Evolutionary conservation across 352 stramenopile species (phyloP).

Genomic region (Globisporangium recalcitrans): DNA sequence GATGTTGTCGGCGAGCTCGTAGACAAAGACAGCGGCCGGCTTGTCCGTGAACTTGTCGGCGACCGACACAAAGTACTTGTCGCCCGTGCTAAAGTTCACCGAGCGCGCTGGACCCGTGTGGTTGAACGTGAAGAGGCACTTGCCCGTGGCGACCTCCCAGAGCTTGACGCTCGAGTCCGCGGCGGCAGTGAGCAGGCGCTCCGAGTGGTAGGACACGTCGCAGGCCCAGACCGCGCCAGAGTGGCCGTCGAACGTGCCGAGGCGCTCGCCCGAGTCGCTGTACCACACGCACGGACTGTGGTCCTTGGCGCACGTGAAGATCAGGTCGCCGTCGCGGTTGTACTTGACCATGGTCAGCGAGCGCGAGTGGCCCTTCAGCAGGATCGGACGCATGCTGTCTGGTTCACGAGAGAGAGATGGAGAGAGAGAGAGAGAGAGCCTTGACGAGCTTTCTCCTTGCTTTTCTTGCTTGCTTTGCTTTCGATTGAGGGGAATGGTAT

Average conservation of each 20-base stretch:
- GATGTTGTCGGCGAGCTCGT: slow-evolving; percentile 67
- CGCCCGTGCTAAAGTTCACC: slow-evolving; percentile 85
- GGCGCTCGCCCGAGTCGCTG: slow-evolving; percentile 93
- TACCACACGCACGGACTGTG: slow-evolving; percentile 96
- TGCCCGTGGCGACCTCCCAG: slow-evolving; percentile 89
- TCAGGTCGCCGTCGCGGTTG: slow-evolving; percentile 97
- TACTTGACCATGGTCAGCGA: slow-evolving; percentile 99
- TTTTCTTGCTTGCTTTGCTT: background rate
- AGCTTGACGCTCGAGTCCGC: slow-evolving; percentile 92
- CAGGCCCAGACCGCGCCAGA: slow-evolving; percentile 96
- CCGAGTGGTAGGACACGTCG: slow-evolving; percentile 92
- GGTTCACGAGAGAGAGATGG: background rate
- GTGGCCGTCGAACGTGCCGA: slow-evolving; percentile 96
- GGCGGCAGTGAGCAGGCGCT: slow-evolving; percentile 93
- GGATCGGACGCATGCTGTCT: slow-evolving; percentile 90
- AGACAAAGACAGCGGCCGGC: slow-evolving; percentile 72
- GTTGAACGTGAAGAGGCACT: slow-evolving; percentile 82
- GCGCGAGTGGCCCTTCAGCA: slow-evolving; percentile 98
- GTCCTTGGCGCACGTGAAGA: slow-evolving; percentile 97
- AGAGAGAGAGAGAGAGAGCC: background rate
- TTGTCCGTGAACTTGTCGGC: slow-evolving; percentile 83
- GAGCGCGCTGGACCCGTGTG: slow-evolving; percentile 77
- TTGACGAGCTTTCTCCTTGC: background rate
- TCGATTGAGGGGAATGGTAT: background rate
- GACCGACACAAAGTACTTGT: slow-evolving; percentile 81